Conservation (phyloP, 2,329 filamentous ascomycete species). For the Monosporascus cannonballus region DNA sequence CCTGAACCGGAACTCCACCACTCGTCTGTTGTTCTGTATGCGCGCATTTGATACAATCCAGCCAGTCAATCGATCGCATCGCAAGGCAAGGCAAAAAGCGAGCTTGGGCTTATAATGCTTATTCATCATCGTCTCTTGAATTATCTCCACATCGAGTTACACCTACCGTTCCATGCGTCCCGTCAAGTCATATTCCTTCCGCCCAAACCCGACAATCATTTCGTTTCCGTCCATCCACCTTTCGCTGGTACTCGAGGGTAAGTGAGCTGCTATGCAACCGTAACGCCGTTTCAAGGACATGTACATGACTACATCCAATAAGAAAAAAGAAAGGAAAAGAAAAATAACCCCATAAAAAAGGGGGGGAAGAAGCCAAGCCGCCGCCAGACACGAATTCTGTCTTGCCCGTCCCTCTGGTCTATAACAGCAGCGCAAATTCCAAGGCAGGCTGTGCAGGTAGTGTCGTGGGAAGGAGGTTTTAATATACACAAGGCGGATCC, state of each 20-base stretch:
- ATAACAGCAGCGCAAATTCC: not conserved
- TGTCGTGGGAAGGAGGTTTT: not conserved
- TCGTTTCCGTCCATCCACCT: not conserved
- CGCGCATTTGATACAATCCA: too few relatives aligned
- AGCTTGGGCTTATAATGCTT: not conserved
- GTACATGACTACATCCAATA: not conserved
- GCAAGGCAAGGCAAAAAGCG: not conserved
- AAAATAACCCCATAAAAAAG: not conserved
- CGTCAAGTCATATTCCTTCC: not conserved
- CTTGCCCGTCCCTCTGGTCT: not conserved
- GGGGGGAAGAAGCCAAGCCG: not conserved
- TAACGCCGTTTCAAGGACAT: constrained; percentile 3
- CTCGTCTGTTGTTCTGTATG: too few relatives aligned
- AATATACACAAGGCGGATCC: not conserved
- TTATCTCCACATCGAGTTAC: constrained; percentile 6
- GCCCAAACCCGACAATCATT: not conserved
- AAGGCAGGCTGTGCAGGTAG: too few relatives aligned
- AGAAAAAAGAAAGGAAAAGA: not conserved
- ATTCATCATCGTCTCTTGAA: constrained; percentile 14
- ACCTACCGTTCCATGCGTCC: constrained; percentile 6
- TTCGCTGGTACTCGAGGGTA: not conserved
- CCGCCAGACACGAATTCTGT: not conserved
- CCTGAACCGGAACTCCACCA: too few relatives aligned
- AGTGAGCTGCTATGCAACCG: not conserved
- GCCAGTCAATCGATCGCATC: too few relatives aligned